A percentile compares a stretch with the other conserved stretches of the same genome.
Evolutionary conservation across 208 protist genomes (phyloP).

Genomic region (Balamuthia mandrillaris): DNA sequence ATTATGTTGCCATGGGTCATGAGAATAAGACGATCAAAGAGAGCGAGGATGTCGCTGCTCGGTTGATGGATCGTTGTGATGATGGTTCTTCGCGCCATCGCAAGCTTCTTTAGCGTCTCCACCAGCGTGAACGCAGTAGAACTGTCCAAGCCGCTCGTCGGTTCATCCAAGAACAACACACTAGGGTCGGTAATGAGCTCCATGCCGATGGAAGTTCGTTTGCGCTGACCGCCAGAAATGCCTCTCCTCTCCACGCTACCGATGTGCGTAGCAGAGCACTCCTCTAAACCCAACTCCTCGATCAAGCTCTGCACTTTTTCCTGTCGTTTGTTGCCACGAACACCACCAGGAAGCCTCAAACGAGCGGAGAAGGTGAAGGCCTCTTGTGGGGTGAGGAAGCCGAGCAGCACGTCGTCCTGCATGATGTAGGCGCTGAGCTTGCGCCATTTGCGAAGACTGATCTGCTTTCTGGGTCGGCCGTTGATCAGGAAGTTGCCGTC

Average conservation of each 20-base stretch:
- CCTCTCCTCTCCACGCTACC: constrained; percentile 1
- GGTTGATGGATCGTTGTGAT: constrained; percentile 59
- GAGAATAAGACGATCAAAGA: constrained; percentile 56
- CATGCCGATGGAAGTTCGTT: constrained; percentile 59
- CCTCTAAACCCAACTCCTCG: constrained; percentile 16
- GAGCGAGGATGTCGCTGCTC: constrained; percentile 47
- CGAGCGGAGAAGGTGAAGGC: constrained; percentile 13
- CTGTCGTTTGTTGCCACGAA: background rate
- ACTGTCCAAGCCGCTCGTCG: constrained; percentile 38
- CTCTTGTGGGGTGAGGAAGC: background rate
- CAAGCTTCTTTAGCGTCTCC: background rate
- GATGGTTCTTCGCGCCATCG: constrained; percentile 28
- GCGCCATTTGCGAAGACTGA: background rate
- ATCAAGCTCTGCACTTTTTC: background rate
- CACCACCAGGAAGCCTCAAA: background rate
- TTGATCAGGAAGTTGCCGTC: constrained; percentile 14
- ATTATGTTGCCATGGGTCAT: constrained; percentile 11
- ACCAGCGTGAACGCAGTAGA: background rate
- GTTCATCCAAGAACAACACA: constrained; percentile 60
- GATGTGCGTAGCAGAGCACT: background rate
- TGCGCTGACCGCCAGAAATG: constrained; percentile 52
- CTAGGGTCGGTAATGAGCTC: constrained; percentile 55
- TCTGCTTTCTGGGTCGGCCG: background rate
- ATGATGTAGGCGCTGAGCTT: constrained; percentile 35
- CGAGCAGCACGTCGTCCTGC: constrained; percentile 35